Evolutionary conservation across 192 early-diverging fungal species (phyloP), one percentile per base, ranked within the genome.

Genomic region (Coemansia sp.): DNA sequence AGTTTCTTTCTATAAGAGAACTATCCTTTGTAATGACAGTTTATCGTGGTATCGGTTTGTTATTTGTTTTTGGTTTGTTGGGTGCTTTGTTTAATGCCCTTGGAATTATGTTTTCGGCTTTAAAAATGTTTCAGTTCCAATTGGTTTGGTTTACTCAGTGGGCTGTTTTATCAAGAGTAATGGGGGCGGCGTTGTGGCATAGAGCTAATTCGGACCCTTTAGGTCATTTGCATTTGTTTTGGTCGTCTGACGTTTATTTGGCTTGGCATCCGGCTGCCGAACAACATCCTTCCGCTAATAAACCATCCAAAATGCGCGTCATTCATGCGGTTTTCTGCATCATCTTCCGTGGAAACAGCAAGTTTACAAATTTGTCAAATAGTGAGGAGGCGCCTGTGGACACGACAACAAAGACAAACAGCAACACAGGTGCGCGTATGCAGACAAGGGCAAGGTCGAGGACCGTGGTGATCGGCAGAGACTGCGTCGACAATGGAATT

Each of bases 1-100:
- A 66, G 20, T 77, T 77, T 32, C 45, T 71, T 2, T 67, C 64
- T 2, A 65, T 65, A 0, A 59, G 66, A 38, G 78, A 74, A n/a
- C 64, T 68, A 5, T 15, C 56, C 1, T 48, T 64, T 1, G 69
- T 72, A 20, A 60, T 79, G 51, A 35, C 64, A 5, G 66, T 66
- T 14, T 79, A 69, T 53, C 68, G 72, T 18, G 78, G 78, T 2
- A 20, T 74, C 28, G 78, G 78, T 2, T 18, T 67, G n/a, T 20
- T 79, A 8, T 74, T 79, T 58, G 43, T 51, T 7, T n/a, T 39
- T 4, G 60, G 17, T 8, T 4, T 74, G 4, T n/a, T 61, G 2
- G 72, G 72, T 2, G 15, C 41, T 2, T 5, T 74, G 20, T 5
- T 52, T n/a, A 74, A 66, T 35, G 51, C 66, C 5, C 33, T 65